These are phyloP conservation scores for Chimonanthus praecox DNA, from an alignment of 164 flowering plant genomes.

Conservation along the genomic window DNA sequence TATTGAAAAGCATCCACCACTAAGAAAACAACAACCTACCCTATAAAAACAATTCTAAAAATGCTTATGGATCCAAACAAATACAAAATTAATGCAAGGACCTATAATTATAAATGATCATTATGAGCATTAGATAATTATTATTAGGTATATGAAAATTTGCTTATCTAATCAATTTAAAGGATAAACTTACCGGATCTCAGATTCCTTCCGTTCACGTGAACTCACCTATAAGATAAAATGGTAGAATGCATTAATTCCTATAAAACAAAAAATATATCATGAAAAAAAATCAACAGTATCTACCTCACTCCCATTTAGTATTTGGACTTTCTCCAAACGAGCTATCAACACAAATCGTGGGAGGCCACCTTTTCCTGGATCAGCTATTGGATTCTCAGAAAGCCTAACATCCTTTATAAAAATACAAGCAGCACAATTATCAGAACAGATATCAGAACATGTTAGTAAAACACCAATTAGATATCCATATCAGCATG, in stretches of 20 bases:
- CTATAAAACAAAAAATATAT: background rate
- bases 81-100: too few relatives aligned
- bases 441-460: constrained; percentile 2
- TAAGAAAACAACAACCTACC: too few relatives aligned
- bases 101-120: too few relatives aligned
- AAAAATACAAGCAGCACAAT: constrained; percentile 16
- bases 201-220: constrained; percentile 93
- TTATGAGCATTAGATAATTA: too few relatives aligned
- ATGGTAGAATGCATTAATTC: background rate
- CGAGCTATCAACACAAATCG: constrained; percentile 81
- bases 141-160: too few relatives aligned
- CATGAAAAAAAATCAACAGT: background rate
- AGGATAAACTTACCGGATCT: constrained; percentile 59
- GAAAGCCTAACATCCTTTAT: constrained; percentile 81
- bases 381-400: constrained; percentile 83
- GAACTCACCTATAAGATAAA: constrained; percentile 50
- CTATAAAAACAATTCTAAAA: too few relatives aligned
- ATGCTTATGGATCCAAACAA: too few relatives aligned
- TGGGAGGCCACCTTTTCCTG: constrained; percentile 66
- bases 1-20: too few relatives aligned
- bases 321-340: constrained; percentile 59
- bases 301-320: constrained; percentile 95
- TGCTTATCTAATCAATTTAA: too few relatives aligned
- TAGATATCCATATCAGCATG: background rate
- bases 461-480: background rate